These are phyloP conservation scores for Buxus sempervirens DNA, from an alignment of 164 flowering plant species.

Conservation along the genomic window DNA sequence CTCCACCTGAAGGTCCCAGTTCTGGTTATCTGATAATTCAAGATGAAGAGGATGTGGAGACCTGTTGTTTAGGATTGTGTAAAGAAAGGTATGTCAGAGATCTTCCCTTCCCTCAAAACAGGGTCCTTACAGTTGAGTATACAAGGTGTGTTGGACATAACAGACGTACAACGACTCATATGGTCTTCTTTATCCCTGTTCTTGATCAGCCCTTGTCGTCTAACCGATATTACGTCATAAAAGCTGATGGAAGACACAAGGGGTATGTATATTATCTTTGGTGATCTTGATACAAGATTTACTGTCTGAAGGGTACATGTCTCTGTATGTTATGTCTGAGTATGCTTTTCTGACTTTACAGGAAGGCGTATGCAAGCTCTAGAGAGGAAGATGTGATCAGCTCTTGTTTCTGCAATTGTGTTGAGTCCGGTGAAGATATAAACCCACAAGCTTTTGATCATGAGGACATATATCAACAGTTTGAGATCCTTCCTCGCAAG, in stretches of 20 bases:
- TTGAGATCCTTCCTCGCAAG: too few species aligned
- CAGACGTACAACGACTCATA: slow-evolving; percentile 13
- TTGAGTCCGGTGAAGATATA: too few species aligned
- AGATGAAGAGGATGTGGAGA: slow-evolving; percentile 31
- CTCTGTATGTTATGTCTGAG: too few species aligned
- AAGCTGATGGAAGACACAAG: slow-evolving; percentile 26
- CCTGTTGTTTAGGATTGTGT: slow-evolving; percentile 30
- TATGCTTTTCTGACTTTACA: slow-evolving; percentile 11
- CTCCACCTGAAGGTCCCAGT: slow-evolving; percentile 37
- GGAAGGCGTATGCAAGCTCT: slow-evolving; percentile 45
- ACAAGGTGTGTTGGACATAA: not conserved
- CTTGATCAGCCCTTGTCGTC: slow-evolving; percentile 34
- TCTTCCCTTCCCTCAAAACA: slow-evolving; percentile 48
- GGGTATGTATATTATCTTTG: slow-evolving; percentile 22
- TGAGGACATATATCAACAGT: slow-evolving; percentile 33
- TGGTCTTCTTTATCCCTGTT: slow-evolving; percentile 24
- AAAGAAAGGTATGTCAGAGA: slow-evolving; percentile 14
- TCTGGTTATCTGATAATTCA: slow-evolving; percentile 27
- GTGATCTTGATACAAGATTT: too few species aligned
- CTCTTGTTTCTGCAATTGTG: slow-evolving; percentile 33
- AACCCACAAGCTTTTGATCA: slow-evolving; percentile 40
- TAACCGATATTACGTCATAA: slow-evolving; percentile 32
- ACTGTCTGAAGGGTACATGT: too few species aligned
- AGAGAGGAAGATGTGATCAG: slow-evolving; percentile 36
- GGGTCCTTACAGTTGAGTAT: slow-evolving; percentile 16